Evolutionary conservation across 148 eudicot genomes (phyloP).

Genomic region (Rhododendron vialii): DNA sequence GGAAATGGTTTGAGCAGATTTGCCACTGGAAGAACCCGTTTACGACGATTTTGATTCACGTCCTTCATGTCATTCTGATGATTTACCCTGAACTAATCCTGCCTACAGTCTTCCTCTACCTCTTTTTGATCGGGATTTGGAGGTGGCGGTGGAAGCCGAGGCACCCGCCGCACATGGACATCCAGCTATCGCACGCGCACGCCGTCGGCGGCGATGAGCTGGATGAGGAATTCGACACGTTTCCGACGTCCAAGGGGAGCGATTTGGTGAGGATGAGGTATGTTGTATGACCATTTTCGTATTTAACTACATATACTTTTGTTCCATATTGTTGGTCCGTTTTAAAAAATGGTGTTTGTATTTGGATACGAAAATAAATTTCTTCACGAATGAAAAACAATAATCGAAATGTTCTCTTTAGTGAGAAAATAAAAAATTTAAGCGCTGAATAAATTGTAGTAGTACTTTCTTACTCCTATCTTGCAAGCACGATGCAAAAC

Average conservation of each 20-base stretch:
- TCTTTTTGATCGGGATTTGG: conserved; percentile 51
- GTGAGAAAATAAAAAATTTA: no score
- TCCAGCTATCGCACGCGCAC: conserved; percentile 52
- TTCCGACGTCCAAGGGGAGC: conserved; percentile 38
- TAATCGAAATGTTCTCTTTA: no score
- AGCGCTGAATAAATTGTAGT: no score
- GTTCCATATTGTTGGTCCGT: no score
- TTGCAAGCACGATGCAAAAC: neutral
- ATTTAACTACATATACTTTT: no score
- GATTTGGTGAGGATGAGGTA: conserved; percentile 52
- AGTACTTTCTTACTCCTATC: no score
- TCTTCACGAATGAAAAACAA: no score
- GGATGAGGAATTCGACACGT: conserved; percentile 52
- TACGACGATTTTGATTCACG: conserved; percentile 47
- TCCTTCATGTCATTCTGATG: conserved; percentile 42
- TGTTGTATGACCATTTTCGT: neutral
- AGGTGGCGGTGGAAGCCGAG: conserved; percentile 52
- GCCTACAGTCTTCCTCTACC: conserved; percentile 51
- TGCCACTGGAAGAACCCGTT: conserved; percentile 58
- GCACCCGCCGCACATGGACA: conserved; percentile 61
- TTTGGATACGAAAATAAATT: no score
- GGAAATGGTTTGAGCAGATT: conserved; percentile 63
- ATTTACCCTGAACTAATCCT: conserved; percentile 52
- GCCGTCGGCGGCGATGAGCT: conserved; percentile 45
- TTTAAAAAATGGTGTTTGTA: no score